Conservation (phyloP, 331 rosid species). For the Phaseolus coccineus region DNA sequence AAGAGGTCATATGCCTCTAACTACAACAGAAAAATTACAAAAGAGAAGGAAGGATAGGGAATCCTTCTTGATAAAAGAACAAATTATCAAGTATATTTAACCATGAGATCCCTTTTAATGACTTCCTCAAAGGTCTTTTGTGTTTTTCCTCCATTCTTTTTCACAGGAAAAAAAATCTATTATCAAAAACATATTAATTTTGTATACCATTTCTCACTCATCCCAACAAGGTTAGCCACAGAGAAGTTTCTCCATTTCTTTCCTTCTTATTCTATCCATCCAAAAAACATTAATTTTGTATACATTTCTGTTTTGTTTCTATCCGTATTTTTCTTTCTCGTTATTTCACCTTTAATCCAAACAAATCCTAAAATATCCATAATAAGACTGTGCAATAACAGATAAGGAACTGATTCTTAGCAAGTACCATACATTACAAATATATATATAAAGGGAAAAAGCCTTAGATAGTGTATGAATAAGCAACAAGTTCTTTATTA, state of each 20-base stretch:
- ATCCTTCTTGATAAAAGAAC: conserved; percentile 3
- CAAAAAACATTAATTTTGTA: too few species aligned
- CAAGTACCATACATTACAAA: neutral
- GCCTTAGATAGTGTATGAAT: neutral
- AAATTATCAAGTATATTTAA: neutral
- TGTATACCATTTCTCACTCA: neutral
- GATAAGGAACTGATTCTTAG: neutral
- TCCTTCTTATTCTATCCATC: neutral
- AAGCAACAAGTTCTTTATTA: neutral
- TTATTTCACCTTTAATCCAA: too few species aligned
- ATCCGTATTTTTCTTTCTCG: too few species aligned
- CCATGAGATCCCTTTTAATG: neutral
- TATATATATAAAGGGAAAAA: neutral
- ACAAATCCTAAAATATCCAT: neutral
- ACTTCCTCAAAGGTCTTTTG: neutral
- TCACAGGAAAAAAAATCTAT: too few species aligned
- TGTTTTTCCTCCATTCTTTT: neutral
- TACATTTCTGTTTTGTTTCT: neutral
- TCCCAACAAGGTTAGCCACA: neutral
- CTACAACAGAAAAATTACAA: neutral
- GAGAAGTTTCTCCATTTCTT: too few species aligned
- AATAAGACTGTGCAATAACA: neutral
- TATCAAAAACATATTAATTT: too few species aligned
- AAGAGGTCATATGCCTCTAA: too few species aligned
- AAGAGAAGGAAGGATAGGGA: neutral